Evolutionary conservation across 2,329 filamentous ascomycete genomes (phyloP), one percentile per base, ranked within the genome.

Genomic region (Rutstroemia sp.): DNA sequence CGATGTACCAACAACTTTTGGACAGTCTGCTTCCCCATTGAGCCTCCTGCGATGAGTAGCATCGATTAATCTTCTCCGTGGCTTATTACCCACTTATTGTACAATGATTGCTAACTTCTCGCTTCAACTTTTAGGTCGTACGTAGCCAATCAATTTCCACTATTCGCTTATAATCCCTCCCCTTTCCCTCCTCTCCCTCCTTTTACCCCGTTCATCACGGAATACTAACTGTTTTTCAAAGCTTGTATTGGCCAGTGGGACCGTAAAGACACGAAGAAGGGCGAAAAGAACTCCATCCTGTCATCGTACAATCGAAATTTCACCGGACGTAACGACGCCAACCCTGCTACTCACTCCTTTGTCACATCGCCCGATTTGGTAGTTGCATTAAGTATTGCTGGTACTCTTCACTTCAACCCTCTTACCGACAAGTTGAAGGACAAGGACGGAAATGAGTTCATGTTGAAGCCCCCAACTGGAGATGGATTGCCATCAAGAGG

Each of bases 291-390:
- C 85, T 95, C 91, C 6, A 99, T 99, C 73, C 80, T 99, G 72
- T 96, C 92, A 48, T 97, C 94, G 27, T 99, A 96, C 86, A 99
- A 99, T 87, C 91, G 94, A 76, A 97, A 99, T 85, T 97, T 99
- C 80, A 97, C 92, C 60, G 92, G 92, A 64, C 90, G 94, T 72
- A 97, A 97, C 74, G 92, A 96, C 67, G 91, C 89, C 65, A 97
- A 96, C 81, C 91, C 91, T 42, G 90, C 90, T 55, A 96, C 91
- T 51, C 91, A 95, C 79, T 89, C 89, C 57, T 96, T 96, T 73
- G 91, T 95, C 64, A 87, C 91, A 62, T 95, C 90, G 6, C 91
- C 91, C 56, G 91, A 96, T 71, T 78, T 96, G 60, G 90, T 95
- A 45, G 89, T 95, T 54, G 91, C 91, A 64, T 76, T 96, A 78